Conservation (phyloP, 2,329 filamentous ascomycete genomes). For the Thielaviopsis euricoi region DNA sequence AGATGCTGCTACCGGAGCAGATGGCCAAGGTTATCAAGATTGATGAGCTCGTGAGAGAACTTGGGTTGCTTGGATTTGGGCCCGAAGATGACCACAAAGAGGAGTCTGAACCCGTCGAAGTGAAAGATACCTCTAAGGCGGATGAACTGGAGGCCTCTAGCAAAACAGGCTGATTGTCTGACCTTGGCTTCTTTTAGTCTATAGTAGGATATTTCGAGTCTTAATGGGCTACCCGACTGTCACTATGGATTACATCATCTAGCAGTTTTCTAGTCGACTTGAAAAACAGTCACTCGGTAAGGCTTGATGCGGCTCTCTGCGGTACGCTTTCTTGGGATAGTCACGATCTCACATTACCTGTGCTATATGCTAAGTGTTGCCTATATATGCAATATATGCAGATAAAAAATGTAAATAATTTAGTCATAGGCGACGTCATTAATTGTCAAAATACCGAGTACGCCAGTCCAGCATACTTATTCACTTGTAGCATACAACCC, state of each 20-base stretch:
- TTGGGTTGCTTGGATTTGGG: constrained; percentile 74
- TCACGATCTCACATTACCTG: no score
- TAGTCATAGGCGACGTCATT: neutral
- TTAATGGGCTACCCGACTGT: no score
- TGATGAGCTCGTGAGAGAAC: constrained; percentile 75
- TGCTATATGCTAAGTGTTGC: neutral
- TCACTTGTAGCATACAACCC: no score
- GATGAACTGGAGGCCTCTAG: neutral
- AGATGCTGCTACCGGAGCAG: constrained; percentile 75
- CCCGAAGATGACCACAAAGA: constrained; percentile 48
- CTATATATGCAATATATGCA: neutral
- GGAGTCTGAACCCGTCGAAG: constrained; percentile 1
- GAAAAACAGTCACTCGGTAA: no score
- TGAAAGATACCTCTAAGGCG: neutral
- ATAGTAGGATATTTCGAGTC: no score
- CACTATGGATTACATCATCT: no score
- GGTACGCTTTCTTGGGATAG: no score
- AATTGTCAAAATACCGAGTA: neutral
- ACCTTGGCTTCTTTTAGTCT: no score
- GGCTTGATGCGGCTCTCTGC: no score
- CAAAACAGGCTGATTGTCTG: neutral
- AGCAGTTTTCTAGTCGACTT: no score
- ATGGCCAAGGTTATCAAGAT: constrained; percentile 97
- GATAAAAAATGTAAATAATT: neutral
- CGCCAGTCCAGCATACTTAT: no score